A percentile compares a stretch with the other conserved stretches of the same genome.
These are phyloP conservation scores for Dactylellina sp. DNA, from an alignment of 2,329 filamentous ascomycete genomes.

Conservation along the genomic window DNA sequence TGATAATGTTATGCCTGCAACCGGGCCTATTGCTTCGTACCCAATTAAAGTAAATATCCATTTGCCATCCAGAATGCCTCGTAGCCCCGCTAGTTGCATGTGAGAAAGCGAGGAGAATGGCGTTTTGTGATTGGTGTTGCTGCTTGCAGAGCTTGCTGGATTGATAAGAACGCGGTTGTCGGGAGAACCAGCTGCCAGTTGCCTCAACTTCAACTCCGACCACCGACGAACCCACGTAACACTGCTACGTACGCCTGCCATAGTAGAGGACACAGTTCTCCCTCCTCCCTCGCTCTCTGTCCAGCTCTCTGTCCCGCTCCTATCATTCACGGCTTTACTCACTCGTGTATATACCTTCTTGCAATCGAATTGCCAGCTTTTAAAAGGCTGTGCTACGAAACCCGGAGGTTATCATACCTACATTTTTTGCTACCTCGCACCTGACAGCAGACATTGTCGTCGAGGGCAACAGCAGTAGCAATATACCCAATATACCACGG, in stretches of 20 bases:
- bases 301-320: slow-evolving; percentile 1
- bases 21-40: no score
- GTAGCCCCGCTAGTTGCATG: no score
- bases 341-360: not conserved
- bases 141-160: slow-evolving; percentile 1
- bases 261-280: slow-evolving; percentile 47
- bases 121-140: slow-evolving; percentile 29
- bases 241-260: slow-evolving; percentile 39
- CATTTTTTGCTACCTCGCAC: not conserved
- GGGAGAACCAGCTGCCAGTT: slow-evolving; percentile 22
- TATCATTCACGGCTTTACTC: not conserved
- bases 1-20: slow-evolving; percentile 2
- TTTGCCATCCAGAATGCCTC: no score
- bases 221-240: slow-evolving; percentile 48
- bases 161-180: slow-evolving; percentile 22
- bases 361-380: not conserved
- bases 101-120: no score
- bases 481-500: not conserved
- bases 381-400: not conserved
- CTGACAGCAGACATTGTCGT: not conserved
- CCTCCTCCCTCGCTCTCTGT: slow-evolving; percentile 3
- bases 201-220: slow-evolving; percentile 32
- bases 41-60: no score
- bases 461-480: not conserved
- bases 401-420: slow-evolving; percentile 1